A percentile compares a stretch with the other conserved stretches of the same genome.
Evolutionary conservation across 164 flowering plant genomes (phyloP).

Genomic region (Vitis labrusca): DNA sequence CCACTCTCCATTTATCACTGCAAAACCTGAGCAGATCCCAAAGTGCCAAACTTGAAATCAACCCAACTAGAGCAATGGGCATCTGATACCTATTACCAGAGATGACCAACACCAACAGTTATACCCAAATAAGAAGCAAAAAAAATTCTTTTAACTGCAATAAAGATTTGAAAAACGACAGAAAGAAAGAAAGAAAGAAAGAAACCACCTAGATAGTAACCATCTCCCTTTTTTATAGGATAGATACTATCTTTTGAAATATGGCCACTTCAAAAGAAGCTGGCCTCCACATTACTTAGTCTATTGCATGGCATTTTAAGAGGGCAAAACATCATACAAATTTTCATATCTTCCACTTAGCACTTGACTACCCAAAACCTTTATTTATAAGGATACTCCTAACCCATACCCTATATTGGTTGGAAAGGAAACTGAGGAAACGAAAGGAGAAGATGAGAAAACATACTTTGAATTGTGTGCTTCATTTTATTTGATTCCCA

Average conservation of each 20-base stretch:
- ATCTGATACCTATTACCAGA: conserved; percentile 61
- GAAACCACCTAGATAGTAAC: too few relatives aligned
- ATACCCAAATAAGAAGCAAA: neutral
- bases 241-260: neutral
- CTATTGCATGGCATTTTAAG: neutral
- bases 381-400: too few relatives aligned
- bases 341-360: neutral
- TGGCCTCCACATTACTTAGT: too few relatives aligned
- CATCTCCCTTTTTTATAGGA: too few relatives aligned
- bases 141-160: neutral
- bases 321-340: neutral
- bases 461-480: too few relatives aligned
- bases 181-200: neutral
- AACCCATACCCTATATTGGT: too few relatives aligned
- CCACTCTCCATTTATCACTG: conserved; percentile 50
- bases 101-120: neutral
- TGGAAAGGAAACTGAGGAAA: too few relatives aligned
- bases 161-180: neutral
- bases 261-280: neutral
- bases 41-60: conserved; percentile 63
- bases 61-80: conserved; percentile 74
- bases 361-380: too few relatives aligned
- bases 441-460: too few relatives aligned
- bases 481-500: too few relatives aligned
- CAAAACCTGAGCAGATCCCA: conserved; percentile 66